phyloP scores from a whole-genome alignment of 176 grass and related monocot genomes.

The Chloris gayana region DNA sequence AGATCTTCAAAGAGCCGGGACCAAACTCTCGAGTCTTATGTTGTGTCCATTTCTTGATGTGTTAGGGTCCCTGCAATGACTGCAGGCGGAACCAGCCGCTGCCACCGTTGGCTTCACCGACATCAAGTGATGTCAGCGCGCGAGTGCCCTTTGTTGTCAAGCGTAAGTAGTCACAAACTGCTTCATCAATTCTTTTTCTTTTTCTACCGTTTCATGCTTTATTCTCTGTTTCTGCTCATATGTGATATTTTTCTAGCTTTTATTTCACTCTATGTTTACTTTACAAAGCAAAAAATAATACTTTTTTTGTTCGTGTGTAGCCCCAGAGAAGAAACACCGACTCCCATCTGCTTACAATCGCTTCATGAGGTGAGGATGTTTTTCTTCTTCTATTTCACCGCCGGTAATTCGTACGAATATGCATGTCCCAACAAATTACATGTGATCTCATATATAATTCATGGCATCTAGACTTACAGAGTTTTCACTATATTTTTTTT shows the following conservation, averaged over 20 bases:
- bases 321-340: slow-evolving; percentile 91
- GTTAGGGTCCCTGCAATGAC: slow-evolving; percentile 74
- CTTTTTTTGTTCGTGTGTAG: slow-evolving; percentile 48
- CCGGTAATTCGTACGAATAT: not conserved
- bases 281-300: not conserved
- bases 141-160: slow-evolving; percentile 84
- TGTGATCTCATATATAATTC: slow-evolving; percentile 15
- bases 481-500: not conserved
- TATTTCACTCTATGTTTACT: not conserved
- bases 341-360: slow-evolving; percentile 91
- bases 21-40: slow-evolving; percentile 25
- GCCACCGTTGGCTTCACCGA: slow-evolving; percentile 46
- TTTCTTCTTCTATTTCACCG: not conserved
- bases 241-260: not conserved
- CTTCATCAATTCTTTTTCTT: not conserved
- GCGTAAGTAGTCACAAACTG: slow-evolving; percentile 58
- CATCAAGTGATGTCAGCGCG: slow-evolving; percentile 51
- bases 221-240: not conserved
- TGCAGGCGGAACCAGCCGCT: slow-evolving; percentile 73
- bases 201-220: not conserved
- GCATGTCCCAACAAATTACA: slow-evolving; percentile 19
- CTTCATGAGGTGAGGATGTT: slow-evolving; percentile 77
- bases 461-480: not conserved
- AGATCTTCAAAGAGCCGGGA: slow-evolving; percentile 28
- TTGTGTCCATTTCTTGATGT: slow-evolving; percentile 44